Evolutionary conservation across 805 yeast species (phyloP).

Genomic region (Naumovozyma castellii): DNA sequence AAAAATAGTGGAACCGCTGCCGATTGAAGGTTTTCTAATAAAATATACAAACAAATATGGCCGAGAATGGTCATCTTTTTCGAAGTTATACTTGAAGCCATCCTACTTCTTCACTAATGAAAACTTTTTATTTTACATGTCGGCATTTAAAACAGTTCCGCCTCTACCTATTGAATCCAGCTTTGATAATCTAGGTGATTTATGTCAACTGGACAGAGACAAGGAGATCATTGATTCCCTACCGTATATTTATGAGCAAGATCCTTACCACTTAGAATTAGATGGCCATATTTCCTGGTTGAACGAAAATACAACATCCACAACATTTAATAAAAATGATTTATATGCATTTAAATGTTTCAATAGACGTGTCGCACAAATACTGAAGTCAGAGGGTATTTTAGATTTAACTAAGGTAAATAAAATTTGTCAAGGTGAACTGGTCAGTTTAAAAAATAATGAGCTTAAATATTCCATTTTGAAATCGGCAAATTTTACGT

Average conservation of each 20-base stretch:
- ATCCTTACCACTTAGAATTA: conserved; percentile 46
- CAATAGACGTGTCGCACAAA: conserved; percentile 48
- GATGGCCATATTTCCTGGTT: conserved; percentile 58
- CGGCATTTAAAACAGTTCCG: conserved; percentile 50
- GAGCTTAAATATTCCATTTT: conserved; percentile 26
- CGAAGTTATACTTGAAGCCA: conserved; percentile 40
- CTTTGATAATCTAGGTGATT: conserved; percentile 20
- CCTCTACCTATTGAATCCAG: conserved; percentile 37
- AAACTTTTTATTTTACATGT: conserved; percentile 49
- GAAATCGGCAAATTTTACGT: conserved; percentile 7
- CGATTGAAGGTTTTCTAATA: conserved; percentile 75
- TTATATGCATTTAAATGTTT: conserved; percentile 51
- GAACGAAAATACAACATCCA: conserved; percentile 26
- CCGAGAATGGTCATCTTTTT: conserved; percentile 22
- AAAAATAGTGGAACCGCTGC: conserved; percentile 46
- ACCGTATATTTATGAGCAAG: conserved; percentile 36
- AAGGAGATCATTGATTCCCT: conserved; percentile 16
- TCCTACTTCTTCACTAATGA: conserved; percentile 58
- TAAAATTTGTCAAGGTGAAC: conserved; percentile 31
- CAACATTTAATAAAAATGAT: conserved; percentile 44
- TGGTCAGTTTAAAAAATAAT: conserved; percentile 15
- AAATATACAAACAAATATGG: conserved; percentile 48
- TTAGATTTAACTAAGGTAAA: conserved; percentile 48
- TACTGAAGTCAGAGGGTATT: conserved; percentile 50
- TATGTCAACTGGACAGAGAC: conserved; percentile 20